Evolutionary conservation across 345 rosid genomes (phyloP), one percentile per base, ranked within the genome.

Genomic region (Aquilaria malaccensis): DNA sequence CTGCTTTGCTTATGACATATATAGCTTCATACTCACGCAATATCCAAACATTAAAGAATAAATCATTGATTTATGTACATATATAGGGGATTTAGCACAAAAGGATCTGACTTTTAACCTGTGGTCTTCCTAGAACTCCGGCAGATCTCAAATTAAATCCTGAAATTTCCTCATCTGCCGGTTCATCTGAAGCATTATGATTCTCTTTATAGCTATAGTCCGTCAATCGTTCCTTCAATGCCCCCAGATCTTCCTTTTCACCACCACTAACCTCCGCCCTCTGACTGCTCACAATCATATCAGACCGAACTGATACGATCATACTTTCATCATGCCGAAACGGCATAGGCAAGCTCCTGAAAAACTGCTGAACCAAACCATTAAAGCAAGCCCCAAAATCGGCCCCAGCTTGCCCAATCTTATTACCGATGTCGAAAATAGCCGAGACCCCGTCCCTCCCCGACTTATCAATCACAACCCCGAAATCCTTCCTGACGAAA

Each of bases 391-490:
- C 85, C 49, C 99, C 96, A 11, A 94, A 81, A 69, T 89, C 95
- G n/a, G 83, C 77, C 62, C 97, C 95, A 14, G 86, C 97, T 67
- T 83, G 96, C 48, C 99, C 97, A 67, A 94, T 88, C 75, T 73
- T 72, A 66, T 66, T 94, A 14, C 97, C 98, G 0, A 89, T 80
- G 60, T 79, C 88, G 4, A 93, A 74, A 68, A 93, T 83, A 5
- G 91, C 83, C 1, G 82, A 76, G n/a, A 86, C 87, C 43, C 95
- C 95, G 7, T 37, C 43, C 43, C 5, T 71, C 13, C 77, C 83
- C 3, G 83, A 69, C 14, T 68, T 80, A 66, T 78, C 77, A 31
- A 76, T 63, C 2, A 79, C 59, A 22, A 74, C 74, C 22, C 78
- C 70, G 63, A 81, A 78, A 72, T 87, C 81, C 51, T 70, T 74